Evolutionary conservation across 2,329 filamentous ascomycete genomes (phyloP).

Genomic region (Aspergillus ochraceus): DNA sequence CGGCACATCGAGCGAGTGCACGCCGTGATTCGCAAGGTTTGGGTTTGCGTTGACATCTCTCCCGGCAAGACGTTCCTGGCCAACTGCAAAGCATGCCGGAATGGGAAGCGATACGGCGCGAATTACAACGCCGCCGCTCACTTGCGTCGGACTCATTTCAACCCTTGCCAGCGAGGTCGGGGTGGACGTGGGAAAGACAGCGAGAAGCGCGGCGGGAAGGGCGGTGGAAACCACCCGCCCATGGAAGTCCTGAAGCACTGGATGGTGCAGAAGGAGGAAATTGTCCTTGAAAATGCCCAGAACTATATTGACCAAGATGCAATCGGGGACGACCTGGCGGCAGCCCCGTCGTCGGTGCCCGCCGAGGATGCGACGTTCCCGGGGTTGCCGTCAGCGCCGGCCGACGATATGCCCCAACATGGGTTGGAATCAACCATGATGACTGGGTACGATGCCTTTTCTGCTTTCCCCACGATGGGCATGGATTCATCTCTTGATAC

Average conservation of each 20-base stretch:
- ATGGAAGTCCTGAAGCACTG: constrained; percentile 63
- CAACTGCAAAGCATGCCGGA: constrained; percentile 80
- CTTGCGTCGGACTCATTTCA: constrained; percentile 84
- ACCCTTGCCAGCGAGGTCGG: constrained; percentile 59
- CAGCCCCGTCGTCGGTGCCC: constrained; percentile 10
- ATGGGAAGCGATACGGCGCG: constrained; percentile 77
- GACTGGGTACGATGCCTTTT: constrained; percentile 32
- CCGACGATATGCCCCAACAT: constrained; percentile 21
- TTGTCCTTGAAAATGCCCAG: constrained; percentile 38
- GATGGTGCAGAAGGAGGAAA: constrained; percentile 59
- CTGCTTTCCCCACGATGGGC: constrained; percentile 27
- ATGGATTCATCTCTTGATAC: constrained; percentile 34
- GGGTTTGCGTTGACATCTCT: constrained; percentile 63
- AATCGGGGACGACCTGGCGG: constrained; percentile 20
- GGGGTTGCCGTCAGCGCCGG: constrained; percentile 14
- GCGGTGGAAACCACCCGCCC: constrained; percentile 60
- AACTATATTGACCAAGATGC: constrained; percentile 25
- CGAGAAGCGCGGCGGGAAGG: constrained; percentile 61
- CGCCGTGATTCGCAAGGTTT: constrained; percentile 57
- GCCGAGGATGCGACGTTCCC: constrained; percentile 16
- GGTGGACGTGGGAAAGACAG: constrained; percentile 59
- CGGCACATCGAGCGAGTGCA: constrained; percentile 71
- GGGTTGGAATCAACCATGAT: constrained; percentile 29
- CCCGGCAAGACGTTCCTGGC: constrained; percentile 64
- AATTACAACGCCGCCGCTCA: constrained; percentile 97